Conservation (phyloP, 2,329 filamentous ascomycete genomes). For the Aspergillus sp. region DNA sequence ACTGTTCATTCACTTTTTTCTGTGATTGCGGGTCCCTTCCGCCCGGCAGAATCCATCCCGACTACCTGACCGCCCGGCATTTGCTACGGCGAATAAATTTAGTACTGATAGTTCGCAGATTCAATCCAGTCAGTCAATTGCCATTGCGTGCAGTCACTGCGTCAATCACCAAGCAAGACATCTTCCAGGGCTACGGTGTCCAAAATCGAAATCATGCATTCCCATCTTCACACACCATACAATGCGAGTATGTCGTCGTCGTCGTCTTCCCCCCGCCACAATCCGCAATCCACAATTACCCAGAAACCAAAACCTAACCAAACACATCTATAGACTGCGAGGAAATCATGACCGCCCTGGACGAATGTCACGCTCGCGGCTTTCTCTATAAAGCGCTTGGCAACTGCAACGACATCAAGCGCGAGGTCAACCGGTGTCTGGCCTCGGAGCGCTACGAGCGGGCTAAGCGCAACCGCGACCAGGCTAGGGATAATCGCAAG, state of each 20-base stretch:
- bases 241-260: conserved; percentile 64
- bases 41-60: conserved; percentile 25
- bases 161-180: too few species aligned
- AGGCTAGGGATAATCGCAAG: conserved; percentile 60
- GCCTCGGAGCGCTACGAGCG: conserved; percentile 70
- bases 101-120: too few species aligned
- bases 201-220: conserved; percentile 63
- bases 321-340: conserved; percentile 62
- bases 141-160: too few species aligned
- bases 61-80: conserved; percentile 20
- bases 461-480: conserved; percentile 66
- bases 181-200: conserved; percentile 2
- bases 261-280: conserved; percentile 2
- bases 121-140: too few species aligned
- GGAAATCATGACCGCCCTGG: conserved; percentile 85
- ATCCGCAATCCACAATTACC: neutral
- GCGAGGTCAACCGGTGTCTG: conserved; percentile 75
- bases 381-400: conserved; percentile 89
- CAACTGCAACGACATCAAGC: conserved; percentile 82
- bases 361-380: conserved; percentile 87
- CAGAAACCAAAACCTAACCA: neutral
- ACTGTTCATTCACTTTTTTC: too few species aligned
- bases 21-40: conserved; percentile 16
- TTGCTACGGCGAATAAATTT: neutral
- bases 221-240: conserved; percentile 87